Conservation (phyloP, 2,329 filamentous ascomycete species). For the Aspergillus clavatus region DNA sequence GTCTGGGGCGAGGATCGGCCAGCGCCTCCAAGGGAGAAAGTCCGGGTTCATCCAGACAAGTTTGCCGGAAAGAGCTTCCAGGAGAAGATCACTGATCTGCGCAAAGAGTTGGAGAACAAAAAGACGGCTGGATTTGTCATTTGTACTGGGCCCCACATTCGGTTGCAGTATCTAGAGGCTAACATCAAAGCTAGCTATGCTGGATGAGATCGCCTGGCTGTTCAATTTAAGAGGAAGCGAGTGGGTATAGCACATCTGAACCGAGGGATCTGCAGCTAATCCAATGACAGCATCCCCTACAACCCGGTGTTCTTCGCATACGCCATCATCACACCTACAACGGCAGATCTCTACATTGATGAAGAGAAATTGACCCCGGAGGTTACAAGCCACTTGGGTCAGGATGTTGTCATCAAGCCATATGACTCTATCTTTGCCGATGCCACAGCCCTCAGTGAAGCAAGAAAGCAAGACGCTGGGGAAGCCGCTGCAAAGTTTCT, state of each 20-base stretch:
- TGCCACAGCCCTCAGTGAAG: conserved; percentile 58
- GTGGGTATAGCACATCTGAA: conserved; percentile 34
- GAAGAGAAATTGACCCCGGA: conserved; percentile 68
- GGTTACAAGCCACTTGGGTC: conserved; percentile 63
- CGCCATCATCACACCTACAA: conserved; percentile 72
- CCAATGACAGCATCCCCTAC: conserved; percentile 66
- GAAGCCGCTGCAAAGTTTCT: conserved; percentile 61
- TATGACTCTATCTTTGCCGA: conserved; percentile 80
- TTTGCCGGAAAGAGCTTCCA: conserved; percentile 78
- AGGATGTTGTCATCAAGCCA: conserved; percentile 68
- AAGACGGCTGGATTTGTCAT: conserved; percentile 82
- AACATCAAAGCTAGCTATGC: conserved; percentile 54
- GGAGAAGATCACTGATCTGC: conserved; percentile 76
- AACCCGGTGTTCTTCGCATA: conserved; percentile 99
- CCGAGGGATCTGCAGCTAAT: conserved; percentile 1
- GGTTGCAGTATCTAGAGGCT: conserved; percentile 2
- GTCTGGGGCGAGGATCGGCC: conserved; percentile 80
- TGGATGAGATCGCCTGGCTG: conserved; percentile 97
- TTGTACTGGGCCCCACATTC: conserved; percentile 41
- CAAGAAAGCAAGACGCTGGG: conserved; percentile 34
- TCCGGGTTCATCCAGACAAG: conserved; percentile 65
- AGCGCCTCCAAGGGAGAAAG: conserved; percentile 66
- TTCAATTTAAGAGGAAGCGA: conserved; percentile 94
- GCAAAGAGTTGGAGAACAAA: conserved; percentile 89
- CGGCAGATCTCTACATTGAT: conserved; percentile 79